These are phyloP conservation scores for Clarireedia homoeocarpa DNA, from an alignment of 2,329 filamentous ascomycete species.

Conservation along the genomic window DNA sequence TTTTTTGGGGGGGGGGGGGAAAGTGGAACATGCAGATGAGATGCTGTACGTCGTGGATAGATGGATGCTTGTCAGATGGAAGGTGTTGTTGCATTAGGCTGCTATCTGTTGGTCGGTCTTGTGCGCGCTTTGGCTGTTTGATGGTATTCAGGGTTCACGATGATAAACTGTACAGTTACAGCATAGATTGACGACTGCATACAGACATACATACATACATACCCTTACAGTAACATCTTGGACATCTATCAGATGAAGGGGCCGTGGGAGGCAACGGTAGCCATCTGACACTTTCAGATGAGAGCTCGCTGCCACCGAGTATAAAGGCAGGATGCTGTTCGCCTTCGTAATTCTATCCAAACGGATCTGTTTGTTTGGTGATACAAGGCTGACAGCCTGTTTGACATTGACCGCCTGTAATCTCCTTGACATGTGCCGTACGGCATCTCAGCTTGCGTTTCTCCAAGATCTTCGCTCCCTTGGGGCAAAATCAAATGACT, in stretches of 20 bases:
- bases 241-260: too few relatives aligned
- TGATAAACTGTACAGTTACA: background rate
- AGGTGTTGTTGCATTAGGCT: conserved; percentile 3
- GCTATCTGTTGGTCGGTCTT: background rate
- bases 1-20: too few relatives aligned
- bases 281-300: background rate
- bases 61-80: background rate
- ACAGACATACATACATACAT: background rate
- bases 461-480: background rate
- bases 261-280: background rate
- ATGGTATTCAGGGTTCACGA: background rate
- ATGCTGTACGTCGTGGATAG: background rate
- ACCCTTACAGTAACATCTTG: background rate
- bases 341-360: too few relatives aligned
- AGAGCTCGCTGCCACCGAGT: background rate
- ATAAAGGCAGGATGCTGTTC: background rate
- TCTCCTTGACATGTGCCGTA: background rate
- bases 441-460: background rate
- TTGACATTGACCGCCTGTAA: background rate
- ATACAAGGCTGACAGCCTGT: conserved; percentile 1
- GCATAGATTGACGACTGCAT: background rate
- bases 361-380: background rate
- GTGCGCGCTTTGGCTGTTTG: background rate
- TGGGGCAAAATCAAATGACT: background rate
- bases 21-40: conserved; percentile 1